Evolutionary conservation across 495 filamentous ascomycete genomes (phyloP).

Genomic region (Annulohypoxylon bovei): DNA sequence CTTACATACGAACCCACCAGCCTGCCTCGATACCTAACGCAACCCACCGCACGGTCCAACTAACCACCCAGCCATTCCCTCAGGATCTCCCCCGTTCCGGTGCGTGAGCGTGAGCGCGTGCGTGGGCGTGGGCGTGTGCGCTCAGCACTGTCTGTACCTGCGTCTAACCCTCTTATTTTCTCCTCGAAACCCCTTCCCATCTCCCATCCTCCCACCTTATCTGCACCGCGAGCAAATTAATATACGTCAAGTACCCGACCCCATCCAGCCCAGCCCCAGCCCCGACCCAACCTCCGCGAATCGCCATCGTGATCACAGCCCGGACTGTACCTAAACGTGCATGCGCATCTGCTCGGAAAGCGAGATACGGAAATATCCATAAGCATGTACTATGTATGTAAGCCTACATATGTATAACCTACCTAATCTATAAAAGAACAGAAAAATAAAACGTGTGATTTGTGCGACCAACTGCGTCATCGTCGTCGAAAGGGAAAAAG

Average conservation of each 20-base stretch:
- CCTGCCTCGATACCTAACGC: background rate
- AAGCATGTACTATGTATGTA: background rate
- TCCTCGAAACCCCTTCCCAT: background rate
- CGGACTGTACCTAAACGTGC: background rate
- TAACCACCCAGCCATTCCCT: conserved; percentile 20
- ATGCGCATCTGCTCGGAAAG: conserved; percentile 1
- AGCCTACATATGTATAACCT: background rate
- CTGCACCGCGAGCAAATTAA: conserved; percentile 9
- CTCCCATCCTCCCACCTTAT: background rate
- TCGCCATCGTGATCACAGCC: conserved; percentile 30
- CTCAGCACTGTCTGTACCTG: conserved; percentile 8
- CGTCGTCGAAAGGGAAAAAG: background rate
- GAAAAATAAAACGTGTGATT: conserved; percentile 5
- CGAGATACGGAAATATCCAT: conserved; percentile 14
- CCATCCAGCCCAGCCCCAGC: background rate
- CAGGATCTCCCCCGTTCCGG: conserved; percentile 28
- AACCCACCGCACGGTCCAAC: conserved; percentile 1
- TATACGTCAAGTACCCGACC: background rate
- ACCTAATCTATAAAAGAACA: background rate
- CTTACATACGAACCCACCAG: conserved; percentile 18
- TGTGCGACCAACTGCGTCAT: conserved; percentile 23
- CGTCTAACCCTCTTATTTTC: conserved; percentile 7
- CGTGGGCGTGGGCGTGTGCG: background rate
- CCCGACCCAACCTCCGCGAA: conserved; percentile 30
- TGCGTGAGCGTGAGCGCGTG: too few relatives aligned